Evolutionary conservation across 129 eudicot species (phyloP).

Genomic region (Oenanthe sinensis): DNA sequence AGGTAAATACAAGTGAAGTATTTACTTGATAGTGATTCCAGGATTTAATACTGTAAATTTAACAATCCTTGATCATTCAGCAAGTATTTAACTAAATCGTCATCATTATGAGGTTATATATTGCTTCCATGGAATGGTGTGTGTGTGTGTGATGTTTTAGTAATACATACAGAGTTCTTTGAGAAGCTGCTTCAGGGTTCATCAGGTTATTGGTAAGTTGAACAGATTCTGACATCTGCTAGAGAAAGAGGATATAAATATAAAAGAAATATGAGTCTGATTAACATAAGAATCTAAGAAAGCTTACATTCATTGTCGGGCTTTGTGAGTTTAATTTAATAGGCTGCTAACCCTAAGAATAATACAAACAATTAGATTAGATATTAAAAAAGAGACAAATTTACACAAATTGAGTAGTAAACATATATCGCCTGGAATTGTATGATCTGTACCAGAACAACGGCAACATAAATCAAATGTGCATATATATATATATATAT

Average conservation of each 20-base stretch:
- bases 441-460: not conserved
- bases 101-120: not conserved
- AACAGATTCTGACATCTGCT: constrained; percentile 1
- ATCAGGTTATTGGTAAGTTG: not conserved
- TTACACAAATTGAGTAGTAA: not conserved
- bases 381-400: not conserved
- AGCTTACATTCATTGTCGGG: not conserved
- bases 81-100: not conserved
- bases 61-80: not conserved
- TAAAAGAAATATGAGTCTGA: not conserved
- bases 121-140: not conserved
- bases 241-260: not conserved
- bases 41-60: not conserved
- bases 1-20: not conserved
- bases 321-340: not conserved
- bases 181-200: not conserved
- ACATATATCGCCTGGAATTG: not conserved
- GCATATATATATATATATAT: too few species aligned
- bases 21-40: not conserved
- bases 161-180: not conserved
- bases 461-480: too few species aligned
- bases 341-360: not conserved
- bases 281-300: not conserved
- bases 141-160: too few species aligned
- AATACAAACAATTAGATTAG: not conserved